Evolutionary conservation across 2,329 filamentous ascomycete species (phyloP).

Genomic region (Ophiostoma tasmaniense): DNA sequence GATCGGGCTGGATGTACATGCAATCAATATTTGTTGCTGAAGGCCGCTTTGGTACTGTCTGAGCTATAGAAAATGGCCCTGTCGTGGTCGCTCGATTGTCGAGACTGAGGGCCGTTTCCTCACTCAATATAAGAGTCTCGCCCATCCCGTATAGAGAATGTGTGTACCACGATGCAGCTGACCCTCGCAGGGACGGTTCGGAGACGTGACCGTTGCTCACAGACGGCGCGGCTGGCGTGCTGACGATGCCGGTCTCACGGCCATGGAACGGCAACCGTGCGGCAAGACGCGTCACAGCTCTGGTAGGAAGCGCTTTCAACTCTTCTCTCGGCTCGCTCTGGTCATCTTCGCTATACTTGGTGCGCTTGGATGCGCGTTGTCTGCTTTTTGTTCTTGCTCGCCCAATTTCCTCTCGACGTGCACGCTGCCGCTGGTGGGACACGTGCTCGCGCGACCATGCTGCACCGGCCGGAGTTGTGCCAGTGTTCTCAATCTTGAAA

Average conservation of each 20-base stretch:
- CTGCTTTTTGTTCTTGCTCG: neutral
- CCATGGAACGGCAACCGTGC: neutral
- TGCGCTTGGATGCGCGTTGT: neutral
- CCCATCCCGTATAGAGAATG: neutral
- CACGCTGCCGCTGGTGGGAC: constrained; percentile 3
- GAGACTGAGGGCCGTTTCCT: neutral
- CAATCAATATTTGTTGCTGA: constrained; percentile 2
- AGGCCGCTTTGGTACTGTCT: neutral
- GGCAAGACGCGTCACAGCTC: neutral
- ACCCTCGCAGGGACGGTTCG: neutral
- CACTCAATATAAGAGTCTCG: constrained; percentile 1
- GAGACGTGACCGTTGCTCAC: constrained; percentile 2
- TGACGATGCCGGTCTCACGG: neutral
- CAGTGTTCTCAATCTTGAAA: constrained; percentile 53
- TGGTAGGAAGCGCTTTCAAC: neutral
- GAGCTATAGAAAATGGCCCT: neutral
- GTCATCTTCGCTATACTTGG: neutral
- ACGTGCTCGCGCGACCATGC: constrained; percentile 51
- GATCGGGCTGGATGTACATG: constrained; percentile 26
- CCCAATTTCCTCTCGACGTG: neutral
- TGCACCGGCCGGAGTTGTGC: constrained; percentile 39
- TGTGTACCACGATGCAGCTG: neutral
- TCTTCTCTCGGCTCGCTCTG: neutral
- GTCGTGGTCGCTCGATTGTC: neutral
- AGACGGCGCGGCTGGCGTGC: neutral